Evolutionary conservation across 2,329 filamentous ascomycete genomes (phyloP).

Genomic region (Fusarium haematococcum): DNA sequence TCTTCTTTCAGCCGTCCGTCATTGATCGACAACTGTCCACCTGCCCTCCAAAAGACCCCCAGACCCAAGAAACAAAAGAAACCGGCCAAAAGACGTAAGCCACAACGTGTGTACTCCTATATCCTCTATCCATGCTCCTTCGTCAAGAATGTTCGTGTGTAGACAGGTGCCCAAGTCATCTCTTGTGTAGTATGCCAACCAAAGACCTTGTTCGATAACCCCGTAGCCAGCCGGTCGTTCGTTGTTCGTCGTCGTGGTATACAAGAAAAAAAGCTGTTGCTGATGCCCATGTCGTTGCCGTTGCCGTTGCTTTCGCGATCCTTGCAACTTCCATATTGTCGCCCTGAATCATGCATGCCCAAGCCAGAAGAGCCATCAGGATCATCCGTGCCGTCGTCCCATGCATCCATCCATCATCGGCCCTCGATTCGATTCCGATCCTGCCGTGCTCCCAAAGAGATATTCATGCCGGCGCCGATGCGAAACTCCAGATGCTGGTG

Average conservation of each 20-base stretch:
- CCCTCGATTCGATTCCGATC: slow-evolving; percentile 4
- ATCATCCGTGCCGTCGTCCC: slow-evolving; percentile 12
- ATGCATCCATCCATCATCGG: slow-evolving; percentile 1
- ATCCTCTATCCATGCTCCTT: slow-evolving; percentile 44
- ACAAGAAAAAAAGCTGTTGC: slow-evolving; percentile 37
- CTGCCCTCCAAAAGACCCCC: slow-evolving; percentile 8
- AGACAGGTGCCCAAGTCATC: slow-evolving; percentile 27
- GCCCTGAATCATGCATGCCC: slow-evolving; percentile 7
- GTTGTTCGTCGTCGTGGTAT: slow-evolving; percentile 41
- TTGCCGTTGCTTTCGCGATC: slow-evolving; percentile 6
- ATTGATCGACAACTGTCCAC: background rate
- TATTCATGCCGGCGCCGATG: background rate
- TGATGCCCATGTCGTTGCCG: background rate
- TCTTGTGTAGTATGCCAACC: slow-evolving; percentile 35
- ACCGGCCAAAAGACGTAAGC: slow-evolving; percentile 25
- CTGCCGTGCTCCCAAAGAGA: background rate
- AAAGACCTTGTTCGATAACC: slow-evolving; percentile 25
- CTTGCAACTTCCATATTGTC: slow-evolving; percentile 4
- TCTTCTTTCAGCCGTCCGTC: slow-evolving; percentile 1
- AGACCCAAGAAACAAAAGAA: slow-evolving; percentile 21
- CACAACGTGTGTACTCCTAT: slow-evolving; percentile 41
- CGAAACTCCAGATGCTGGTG: slow-evolving; percentile 6
- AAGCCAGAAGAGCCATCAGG: slow-evolving; percentile 35
- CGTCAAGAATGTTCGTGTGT: slow-evolving; percentile 40
- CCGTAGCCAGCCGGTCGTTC: slow-evolving; percentile 38